Base-by-base conservation (phyloP, 768 basidiomycete genomes). In the Agrocybe praecox region DNA sequence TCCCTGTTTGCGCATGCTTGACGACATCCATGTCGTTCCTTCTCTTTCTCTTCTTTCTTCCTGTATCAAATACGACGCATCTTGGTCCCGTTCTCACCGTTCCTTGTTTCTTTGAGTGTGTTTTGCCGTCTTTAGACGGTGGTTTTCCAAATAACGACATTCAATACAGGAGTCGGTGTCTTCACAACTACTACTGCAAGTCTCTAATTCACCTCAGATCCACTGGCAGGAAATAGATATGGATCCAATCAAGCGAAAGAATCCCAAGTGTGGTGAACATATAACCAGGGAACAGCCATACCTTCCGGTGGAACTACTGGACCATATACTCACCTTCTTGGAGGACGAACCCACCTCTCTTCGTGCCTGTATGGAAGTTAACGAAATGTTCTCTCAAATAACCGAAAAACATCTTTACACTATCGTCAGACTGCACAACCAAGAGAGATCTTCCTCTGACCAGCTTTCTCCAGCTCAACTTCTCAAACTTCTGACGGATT, bases 391-490 rank as follows among this genome's bases (percentile, higher is more conserved):
- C 47, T 56, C 24, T 21, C 40, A 50, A 29, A 46, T 64, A 29
- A 46, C 52, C 32, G 55, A 64, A 40, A 53, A 50, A 34, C 62
- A 64, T 43, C 33, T 64, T 14, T 64, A 52, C 17, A 24, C 59
- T 46, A 55, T 59, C 15, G 23, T 60, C 14, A 47, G 55, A 2
- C 43, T 64, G 1, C 49, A 36, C 7, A 58, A 58, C 40, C 14
- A 43, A 18, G 21, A 24, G 17, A 45, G 21, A 19, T 47, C 6
- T 26, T n/a, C 46, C 10, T n/a, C 32, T 8, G 56, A n/a, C 15
- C 36, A 50, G 24, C 40, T 45, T 19, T 23, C 10, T 1, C 46
- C 58, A 15, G 53, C 43, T 6, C 62, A 60, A 46, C 19, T 63
- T 6, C n/a, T 49, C 40, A 55, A 60, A 26, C 32, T 53, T 6